Evolutionary conservation across 2,329 filamentous ascomycete genomes (phyloP), one percentile per base, ranked within the genome.

Genomic region (Microsporum audouinii): DNA sequence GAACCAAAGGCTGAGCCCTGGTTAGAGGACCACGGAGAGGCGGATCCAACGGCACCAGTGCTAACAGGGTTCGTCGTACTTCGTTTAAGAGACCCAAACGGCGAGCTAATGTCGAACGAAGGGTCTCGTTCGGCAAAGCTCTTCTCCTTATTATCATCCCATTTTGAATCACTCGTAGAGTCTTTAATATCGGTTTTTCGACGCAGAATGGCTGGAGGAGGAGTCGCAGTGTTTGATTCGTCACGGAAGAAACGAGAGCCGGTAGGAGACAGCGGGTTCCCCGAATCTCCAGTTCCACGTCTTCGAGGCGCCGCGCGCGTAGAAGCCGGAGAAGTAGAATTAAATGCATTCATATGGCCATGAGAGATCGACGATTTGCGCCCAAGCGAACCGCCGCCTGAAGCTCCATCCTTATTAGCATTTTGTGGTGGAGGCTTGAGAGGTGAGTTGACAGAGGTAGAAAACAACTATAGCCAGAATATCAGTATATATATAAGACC

Each of bases 361-460:
- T 79, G 78, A 23, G 91, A 94, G 57, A 96, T 75, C 0, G 91
- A 96, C 14, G 85, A 80, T 76, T 96, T 96, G 61, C 92, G 88
- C 72, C 74, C 81, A 73, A 72, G 81, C 72, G 72, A 80, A 63
- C 73, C 80, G 36, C 67, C 65, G n/a, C 69, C 58, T 58, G 61
- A 65, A 36, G 65, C 61, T 62, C 70, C 72, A 73, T 76, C 84
- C 77, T 89, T 92, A 68, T 78, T 80, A 29, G 78, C 73, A 63
- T 78, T 82, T 69, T 89, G 87, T 36, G 85, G 83, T 23, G 89
- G 88, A 6, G 89, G 88, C 75, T 97, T 97, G 67, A 96, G 79
- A 38, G 91, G 88, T 39, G 94, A 96, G 73, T 97, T 99, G 71
- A 99, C 91, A 65, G 95, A 94, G 58, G 83, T 84, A 58, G 84